These are phyloP conservation scores for Chlamydomonas schloesseri DNA, from an alignment of 139 green algal genomes.

Conservation along the genomic window DNA sequence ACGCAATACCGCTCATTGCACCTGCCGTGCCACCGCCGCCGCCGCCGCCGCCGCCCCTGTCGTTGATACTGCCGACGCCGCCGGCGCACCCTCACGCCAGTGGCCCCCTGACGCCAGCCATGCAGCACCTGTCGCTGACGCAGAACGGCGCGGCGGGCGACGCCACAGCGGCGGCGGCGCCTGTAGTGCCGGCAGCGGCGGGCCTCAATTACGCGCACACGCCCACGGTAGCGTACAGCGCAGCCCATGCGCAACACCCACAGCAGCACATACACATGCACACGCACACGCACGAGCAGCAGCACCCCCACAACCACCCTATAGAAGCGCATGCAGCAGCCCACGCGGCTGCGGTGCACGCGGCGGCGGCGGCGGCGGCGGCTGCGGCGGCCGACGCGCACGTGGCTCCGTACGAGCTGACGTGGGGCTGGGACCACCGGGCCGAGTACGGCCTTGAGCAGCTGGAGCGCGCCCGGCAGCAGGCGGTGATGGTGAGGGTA, in stretches of 20 bases:
- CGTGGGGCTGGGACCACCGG: slow-evolving; percentile 29
- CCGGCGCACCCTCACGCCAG: background rate
- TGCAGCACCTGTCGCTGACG: background rate
- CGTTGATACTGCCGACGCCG: background rate
- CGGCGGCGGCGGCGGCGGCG: no score
- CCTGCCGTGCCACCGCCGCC: background rate
- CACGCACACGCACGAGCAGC: no score
- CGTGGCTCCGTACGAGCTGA: background rate
- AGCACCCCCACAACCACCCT: no score
- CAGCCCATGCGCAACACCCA: no score
- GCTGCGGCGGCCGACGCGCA: background rate
- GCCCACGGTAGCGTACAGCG: no score
- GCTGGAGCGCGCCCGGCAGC: background rate
- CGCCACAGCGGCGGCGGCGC: no score
- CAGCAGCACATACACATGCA: no score
- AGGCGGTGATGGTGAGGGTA: slow-evolving; percentile 24
- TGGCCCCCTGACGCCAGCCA: background rate
- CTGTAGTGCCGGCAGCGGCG: no score
- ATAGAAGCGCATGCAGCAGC: no score
- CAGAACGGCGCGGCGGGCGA: no score
- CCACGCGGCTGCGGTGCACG: no score
- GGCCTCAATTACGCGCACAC: no score
- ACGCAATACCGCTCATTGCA: slow-evolving; percentile 37
- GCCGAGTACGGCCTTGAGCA: background rate
- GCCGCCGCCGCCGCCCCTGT: background rate